A percentile compares a stretch with the other conserved stretches of the same genome.
Evolutionary conservation across 306 rosid genomes (phyloP).

Genomic region (Inga leiocalycina): DNA sequence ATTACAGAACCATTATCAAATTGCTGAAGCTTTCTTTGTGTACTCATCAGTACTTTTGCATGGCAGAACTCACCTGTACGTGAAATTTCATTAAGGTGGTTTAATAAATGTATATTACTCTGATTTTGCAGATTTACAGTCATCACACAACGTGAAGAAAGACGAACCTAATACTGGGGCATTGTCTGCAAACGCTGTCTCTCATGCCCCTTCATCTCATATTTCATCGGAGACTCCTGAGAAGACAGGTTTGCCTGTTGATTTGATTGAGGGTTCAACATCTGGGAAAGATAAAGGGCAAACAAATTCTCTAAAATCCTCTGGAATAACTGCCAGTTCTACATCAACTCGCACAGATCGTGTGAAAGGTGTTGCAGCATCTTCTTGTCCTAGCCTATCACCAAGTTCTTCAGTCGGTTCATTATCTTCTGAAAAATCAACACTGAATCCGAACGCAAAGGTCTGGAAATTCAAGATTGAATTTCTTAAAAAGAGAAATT

Average conservation of each 20-base stretch:
- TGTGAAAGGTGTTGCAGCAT: constrained; percentile 45
- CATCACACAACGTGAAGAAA: constrained; percentile 47
- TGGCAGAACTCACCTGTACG: constrained; percentile 24
- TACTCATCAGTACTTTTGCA: constrained; percentile 19
- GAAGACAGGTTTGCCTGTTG: constrained; percentile 50
- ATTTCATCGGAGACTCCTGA: constrained; percentile 47
- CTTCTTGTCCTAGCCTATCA: constrained; percentile 69
- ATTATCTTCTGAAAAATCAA: constrained; percentile 74
- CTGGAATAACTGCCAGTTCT: constrained; percentile 66
- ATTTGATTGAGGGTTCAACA: constrained; percentile 40
- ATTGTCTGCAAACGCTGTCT: constrained; percentile 40
- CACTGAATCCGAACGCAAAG: constrained; percentile 90
- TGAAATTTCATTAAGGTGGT: constrained; percentile 15
- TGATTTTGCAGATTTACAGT: constrained; percentile 57
- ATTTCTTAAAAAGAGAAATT: constrained; percentile 9
- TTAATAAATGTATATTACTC: constrained; percentile 14
- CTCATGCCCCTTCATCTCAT: constrained; percentile 47
- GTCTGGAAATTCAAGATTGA: constrained; percentile 42
- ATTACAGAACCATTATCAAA: too few species aligned
- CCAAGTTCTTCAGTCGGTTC: constrained; percentile 93
- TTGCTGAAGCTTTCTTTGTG: constrained; percentile 9
- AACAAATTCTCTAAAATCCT: constrained; percentile 48
- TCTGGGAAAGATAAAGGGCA: constrained; percentile 54
- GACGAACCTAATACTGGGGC: constrained; percentile 53
- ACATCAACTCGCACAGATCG: constrained; percentile 61